A percentile compares a stretch with the other conserved stretches of the same genome.
Conservation (phyloP, 208 protist species). For the Trichomonas gallinae region DNA sequence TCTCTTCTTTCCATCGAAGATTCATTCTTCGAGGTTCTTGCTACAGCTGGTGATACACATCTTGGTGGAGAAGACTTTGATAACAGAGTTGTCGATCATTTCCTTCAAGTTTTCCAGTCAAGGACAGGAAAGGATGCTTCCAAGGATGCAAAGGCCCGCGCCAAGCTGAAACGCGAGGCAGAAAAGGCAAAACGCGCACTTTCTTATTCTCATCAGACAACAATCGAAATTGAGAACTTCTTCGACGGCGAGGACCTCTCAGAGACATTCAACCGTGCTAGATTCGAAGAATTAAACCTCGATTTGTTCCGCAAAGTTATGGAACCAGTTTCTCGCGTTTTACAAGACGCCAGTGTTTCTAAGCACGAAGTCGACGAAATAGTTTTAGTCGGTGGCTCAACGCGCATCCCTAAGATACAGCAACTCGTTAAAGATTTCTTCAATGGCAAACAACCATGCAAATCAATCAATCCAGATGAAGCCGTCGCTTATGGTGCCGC, state of each 20-base stretch:
- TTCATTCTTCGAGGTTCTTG: constrained; percentile 65
- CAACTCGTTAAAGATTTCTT: constrained; percentile 63
- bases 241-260: too few species aligned
- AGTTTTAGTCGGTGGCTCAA: constrained; percentile 82
- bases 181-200: constrained; percentile 78
- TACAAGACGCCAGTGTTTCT: constrained; percentile 71
- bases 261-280: too few species aligned
- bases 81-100: constrained; percentile 71
- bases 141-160: constrained; percentile 43
- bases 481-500: constrained; percentile 91
- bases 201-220: too few species aligned
- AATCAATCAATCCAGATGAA: too few species aligned
- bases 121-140: constrained; percentile 55
- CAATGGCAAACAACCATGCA: constrained; percentile 75
- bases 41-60: too few species aligned
- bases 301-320: constrained; percentile 85
- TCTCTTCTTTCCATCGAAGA: constrained; percentile 94
- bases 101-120: constrained; percentile 72
- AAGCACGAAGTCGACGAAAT: constrained; percentile 83
- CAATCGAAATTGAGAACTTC: too few species aligned
- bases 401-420: constrained; percentile 91
- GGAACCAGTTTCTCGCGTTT: constrained; percentile 68
- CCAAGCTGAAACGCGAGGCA: constrained; percentile 59
- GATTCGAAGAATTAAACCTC: constrained; percentile 71
- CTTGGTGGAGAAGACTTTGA: too few species aligned